Base-by-base conservation (phyloP, 805 yeast genomes). In the Candida silvatica region DNA sequence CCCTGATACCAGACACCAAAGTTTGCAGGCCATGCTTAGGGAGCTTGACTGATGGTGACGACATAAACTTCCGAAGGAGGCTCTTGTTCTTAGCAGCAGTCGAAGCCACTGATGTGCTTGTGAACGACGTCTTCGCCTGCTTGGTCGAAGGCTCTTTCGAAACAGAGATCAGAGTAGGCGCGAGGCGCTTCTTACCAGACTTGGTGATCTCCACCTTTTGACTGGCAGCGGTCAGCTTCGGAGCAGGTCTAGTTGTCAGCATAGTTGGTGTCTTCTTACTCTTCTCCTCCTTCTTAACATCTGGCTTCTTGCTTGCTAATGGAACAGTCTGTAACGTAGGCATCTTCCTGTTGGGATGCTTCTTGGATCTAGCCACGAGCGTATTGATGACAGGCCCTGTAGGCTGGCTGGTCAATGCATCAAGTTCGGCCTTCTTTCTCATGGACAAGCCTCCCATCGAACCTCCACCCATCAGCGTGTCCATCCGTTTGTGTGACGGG, bases 181-280 rank as follows among this genome's bases (percentile, higher is more conserved):
- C 71, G 2, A 83, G 86, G 44, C 92, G 59, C 46, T 81, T 82
- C 48, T 74, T 76, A 4, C 92, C 92, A 26, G 80, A 78, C 46
- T 83, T 81, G 1, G 88, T 74, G 4, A 82, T 67, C 3, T 82
- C 69, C 1, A 78, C 69, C 37, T 69, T 58, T 58, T 77, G 70
- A 53, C 49, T 38, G 6, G 48, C 27, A 8, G 47, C 27, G 1
- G 51, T 45, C 14, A 46, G 31, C 2, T 36, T 29, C 19, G 11
- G 16, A 5, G 17, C 25, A 8, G 29, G 29, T 27, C 14, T 27
- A 8, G 8, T 27, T n/a, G n/a, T 7, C 7, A n/a, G 15, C 15
- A 27, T n/a, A n/a, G 29, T 27, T 8, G 15, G n/a, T n/a, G n/a
- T n/a, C n/a, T n/a, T n/a, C n/a, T n/a, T n/a, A n/a, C n/a, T n/a